Conservation (phyloP, 345 rosid genomes). For the Citrus glauca region DNA sequence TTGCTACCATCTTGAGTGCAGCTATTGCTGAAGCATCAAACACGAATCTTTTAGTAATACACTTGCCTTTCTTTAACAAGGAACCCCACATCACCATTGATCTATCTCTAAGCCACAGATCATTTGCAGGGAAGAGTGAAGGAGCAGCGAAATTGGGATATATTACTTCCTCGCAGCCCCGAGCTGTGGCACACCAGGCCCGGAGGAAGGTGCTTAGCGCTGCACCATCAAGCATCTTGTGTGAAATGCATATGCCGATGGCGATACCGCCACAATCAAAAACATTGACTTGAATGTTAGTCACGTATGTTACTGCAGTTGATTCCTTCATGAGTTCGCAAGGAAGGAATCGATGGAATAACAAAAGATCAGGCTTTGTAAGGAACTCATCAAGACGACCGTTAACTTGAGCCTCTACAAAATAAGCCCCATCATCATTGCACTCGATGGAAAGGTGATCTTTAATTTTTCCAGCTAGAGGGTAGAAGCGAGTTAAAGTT, state of each 20-base stretch:
- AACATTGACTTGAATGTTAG: constrained; percentile 36
- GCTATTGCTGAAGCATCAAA: constrained; percentile 27
- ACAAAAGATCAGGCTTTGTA: constrained; percentile 13
- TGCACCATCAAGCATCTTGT: constrained; percentile 35
- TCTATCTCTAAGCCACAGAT: constrained; percentile 29
- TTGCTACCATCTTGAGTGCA: constrained; percentile 17
- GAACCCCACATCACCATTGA: constrained; percentile 27
- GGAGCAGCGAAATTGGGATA: constrained; percentile 24
- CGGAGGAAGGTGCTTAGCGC: constrained; percentile 26
- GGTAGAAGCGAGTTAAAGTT: constrained; percentile 30
- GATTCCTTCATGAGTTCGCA: constrained; percentile 17
- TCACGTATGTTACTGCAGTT: constrained; percentile 14
- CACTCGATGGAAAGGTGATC: constrained; percentile 28
- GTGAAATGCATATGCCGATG: constrained; percentile 37
- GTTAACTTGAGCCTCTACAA: constrained; percentile 21
- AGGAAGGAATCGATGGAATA: constrained; percentile 28
- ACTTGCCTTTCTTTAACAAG: constrained; percentile 28
- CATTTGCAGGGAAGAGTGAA: constrained; percentile 36
- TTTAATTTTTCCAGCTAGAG: constrained; percentile 33
- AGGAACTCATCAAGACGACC: constrained; percentile 20
- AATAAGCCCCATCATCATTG: constrained; percentile 28
- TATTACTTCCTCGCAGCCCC: not conserved
- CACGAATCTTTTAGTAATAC: constrained; percentile 31
- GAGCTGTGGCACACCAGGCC: constrained; percentile 26
- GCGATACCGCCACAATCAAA: constrained; percentile 38